phyloP scores from a whole-genome alignment of 768 basidiomycete species.

The Postia placenta region DNA sequence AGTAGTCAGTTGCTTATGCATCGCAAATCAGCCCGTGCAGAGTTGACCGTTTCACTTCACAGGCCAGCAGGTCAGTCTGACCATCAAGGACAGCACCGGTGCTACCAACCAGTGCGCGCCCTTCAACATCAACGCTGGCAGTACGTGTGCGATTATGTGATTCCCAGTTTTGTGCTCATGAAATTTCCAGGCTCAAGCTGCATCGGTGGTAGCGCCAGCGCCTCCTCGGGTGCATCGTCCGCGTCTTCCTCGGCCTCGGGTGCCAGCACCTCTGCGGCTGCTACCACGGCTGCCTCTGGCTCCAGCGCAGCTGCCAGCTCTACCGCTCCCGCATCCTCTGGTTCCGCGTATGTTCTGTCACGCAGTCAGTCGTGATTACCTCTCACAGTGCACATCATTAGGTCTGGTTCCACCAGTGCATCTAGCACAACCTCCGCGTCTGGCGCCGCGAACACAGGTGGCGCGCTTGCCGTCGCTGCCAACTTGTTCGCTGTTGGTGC shows the following conservation, averaged over 20 bases:
- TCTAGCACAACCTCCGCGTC: background rate
- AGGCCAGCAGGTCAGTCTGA: constrained; percentile 53
- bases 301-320: background rate
- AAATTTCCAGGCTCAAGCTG: constrained; percentile 29
- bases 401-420: background rate
- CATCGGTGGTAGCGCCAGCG: constrained; percentile 15
- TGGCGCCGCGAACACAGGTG: constrained; percentile 14
- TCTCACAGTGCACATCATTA: too few species aligned
- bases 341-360: background rate
- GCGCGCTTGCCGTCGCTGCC: constrained; percentile 22
- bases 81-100: constrained; percentile 59
- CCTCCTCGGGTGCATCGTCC: constrained; percentile 6
- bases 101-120: constrained; percentile 39
- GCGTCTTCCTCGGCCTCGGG: constrained; percentile 1
- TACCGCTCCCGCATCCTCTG: background rate
- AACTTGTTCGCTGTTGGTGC: constrained; percentile 33
- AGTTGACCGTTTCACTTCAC: background rate
- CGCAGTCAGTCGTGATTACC: background rate
- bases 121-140: constrained; percentile 40
- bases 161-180: too few species aligned
- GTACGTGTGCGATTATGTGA: constrained; percentile 35
- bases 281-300: background rate
- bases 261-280: constrained; percentile 4
- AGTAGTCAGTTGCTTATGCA: constrained; percentile 41
- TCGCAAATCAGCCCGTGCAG: too few species aligned